A percentile compares a stretch with the other conserved stretches of the same genome.
Conservation (phyloP, 768 basidiomycete species). For the Russula dissimulans region DNA sequence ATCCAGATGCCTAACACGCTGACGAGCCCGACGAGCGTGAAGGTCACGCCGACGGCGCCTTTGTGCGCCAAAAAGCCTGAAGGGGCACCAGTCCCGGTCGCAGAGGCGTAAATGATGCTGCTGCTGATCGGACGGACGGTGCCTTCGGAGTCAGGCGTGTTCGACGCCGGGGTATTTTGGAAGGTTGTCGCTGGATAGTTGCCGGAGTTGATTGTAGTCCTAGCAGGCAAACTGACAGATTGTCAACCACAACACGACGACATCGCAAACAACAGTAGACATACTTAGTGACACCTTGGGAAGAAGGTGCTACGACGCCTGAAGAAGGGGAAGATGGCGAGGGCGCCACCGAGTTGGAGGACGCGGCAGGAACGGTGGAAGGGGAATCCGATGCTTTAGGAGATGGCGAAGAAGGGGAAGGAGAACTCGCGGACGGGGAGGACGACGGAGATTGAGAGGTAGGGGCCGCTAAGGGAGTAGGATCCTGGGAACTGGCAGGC, state of each 20-base stretch:
- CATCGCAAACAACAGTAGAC: neutral
- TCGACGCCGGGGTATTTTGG: neutral
- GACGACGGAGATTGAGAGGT: neutral
- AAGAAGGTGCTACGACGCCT: neutral
- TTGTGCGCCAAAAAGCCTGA: constrained; percentile 16
- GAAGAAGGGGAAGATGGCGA: neutral
- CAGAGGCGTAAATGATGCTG: neutral
- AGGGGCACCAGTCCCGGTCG: neutral
- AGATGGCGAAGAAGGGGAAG: neutral
- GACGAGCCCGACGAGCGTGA: neutral
- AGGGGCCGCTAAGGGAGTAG: neutral
- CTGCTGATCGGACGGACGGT: neutral
- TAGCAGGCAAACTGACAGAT: neutral
- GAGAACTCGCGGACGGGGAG: neutral
- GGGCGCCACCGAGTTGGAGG: neutral
- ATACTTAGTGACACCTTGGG: neutral
- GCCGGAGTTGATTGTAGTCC: neutral
- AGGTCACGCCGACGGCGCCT: constrained; percentile 20
- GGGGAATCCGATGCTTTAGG: neutral
- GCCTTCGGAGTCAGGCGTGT: neutral
- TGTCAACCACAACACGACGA: neutral
- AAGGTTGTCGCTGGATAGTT: neutral
- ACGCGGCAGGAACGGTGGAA: neutral
- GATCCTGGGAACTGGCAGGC: neutral
- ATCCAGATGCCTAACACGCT: constrained; percentile 17